A percentile compares a stretch with the other conserved stretches of the same genome.
phyloP scores from a whole-genome alignment of 2,329 filamentous ascomycete species.

The Penicillium sp. region DNA sequence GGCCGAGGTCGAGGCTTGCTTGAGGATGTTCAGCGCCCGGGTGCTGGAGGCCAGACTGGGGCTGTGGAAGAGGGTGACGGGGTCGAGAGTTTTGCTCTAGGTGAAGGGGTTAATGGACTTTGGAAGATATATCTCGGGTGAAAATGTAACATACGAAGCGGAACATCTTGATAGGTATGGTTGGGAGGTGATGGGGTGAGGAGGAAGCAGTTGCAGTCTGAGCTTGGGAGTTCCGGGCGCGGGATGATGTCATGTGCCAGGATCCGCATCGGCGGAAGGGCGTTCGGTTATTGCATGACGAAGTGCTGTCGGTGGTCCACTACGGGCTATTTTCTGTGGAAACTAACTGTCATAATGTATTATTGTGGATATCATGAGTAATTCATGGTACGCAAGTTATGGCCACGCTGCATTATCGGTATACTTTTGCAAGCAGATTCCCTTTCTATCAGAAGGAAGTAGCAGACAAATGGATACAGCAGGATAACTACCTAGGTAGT shows the following conservation, averaged over 20 bases:
- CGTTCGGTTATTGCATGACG: too few relatives aligned
- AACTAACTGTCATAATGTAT: too few relatives aligned
- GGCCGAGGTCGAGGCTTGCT: constrained; percentile 68
- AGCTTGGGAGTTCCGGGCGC: constrained; percentile 1
- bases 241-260: constrained; percentile 20
- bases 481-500: too few relatives aligned
- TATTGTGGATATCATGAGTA: too few relatives aligned
- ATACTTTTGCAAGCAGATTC: too few relatives aligned
- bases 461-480: too few relatives aligned
- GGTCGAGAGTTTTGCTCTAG: constrained; percentile 80
- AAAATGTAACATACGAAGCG: constrained; percentile 21
- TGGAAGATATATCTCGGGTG: not conserved
- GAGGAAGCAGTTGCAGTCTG: constrained; percentile 1
- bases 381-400: too few relatives aligned
- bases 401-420: too few relatives aligned
- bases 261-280: constrained; percentile 7
- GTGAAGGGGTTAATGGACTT: constrained; percentile 9
- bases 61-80: constrained; percentile 94
- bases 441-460: too few relatives aligned
- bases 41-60: constrained; percentile 65
- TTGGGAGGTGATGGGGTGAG: constrained; percentile 2
- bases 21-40: constrained; percentile 68
- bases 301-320: too few relatives aligned
- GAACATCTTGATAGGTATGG: constrained; percentile 20
- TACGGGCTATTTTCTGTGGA: too few relatives aligned